Evolutionary conservation across 1,139 yeast species (phyloP).

Genomic region (Geotrichum reessii): DNA sequence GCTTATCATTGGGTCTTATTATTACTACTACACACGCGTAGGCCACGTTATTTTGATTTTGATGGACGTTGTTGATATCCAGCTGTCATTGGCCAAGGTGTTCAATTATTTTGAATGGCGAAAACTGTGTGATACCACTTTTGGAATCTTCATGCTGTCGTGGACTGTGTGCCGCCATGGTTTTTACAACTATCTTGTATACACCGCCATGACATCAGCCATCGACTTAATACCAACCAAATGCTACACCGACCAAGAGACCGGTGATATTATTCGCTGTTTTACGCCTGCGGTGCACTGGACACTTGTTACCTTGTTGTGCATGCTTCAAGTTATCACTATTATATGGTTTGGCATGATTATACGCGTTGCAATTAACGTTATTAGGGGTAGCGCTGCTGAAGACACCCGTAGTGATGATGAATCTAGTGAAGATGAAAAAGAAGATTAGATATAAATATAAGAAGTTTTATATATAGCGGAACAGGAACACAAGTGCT

Average conservation of each 20-base stretch:
- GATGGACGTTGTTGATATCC: slow-evolving; percentile 80
- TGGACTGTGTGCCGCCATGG: slow-evolving; percentile 78
- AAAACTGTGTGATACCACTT: slow-evolving; percentile 60
- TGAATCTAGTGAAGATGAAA: slow-evolving; percentile 13
- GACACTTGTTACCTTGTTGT: slow-evolving; percentile 52
- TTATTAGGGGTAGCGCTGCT: slow-evolving; percentile 55
- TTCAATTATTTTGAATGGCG: slow-evolving; percentile 64
- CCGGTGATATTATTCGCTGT: slow-evolving; percentile 42
- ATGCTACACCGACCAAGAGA: slow-evolving; percentile 27
- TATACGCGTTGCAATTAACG: slow-evolving; percentile 60
- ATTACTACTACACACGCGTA: slow-evolving; percentile 63
- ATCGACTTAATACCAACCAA: slow-evolving; percentile 25
- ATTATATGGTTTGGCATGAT: slow-evolving; percentile 74
- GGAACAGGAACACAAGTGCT: not conserved
- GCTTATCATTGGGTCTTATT: slow-evolving; percentile 67
- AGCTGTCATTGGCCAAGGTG: slow-evolving; percentile 68
- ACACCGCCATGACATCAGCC: slow-evolving; percentile 35
- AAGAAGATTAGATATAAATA: slow-evolving; percentile 2
- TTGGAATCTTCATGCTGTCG: slow-evolving; percentile 56
- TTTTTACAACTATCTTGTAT: slow-evolving; percentile 60
- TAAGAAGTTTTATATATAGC: not conserved
- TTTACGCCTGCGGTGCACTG: slow-evolving; percentile 51
- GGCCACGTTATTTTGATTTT: slow-evolving; percentile 74
- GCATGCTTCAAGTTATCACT: slow-evolving; percentile 63
- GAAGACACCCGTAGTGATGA: slow-evolving; percentile 82